Base-by-base conservation (phyloP, 306 rosid genomes). In the Cicer yamashitae region DNA sequence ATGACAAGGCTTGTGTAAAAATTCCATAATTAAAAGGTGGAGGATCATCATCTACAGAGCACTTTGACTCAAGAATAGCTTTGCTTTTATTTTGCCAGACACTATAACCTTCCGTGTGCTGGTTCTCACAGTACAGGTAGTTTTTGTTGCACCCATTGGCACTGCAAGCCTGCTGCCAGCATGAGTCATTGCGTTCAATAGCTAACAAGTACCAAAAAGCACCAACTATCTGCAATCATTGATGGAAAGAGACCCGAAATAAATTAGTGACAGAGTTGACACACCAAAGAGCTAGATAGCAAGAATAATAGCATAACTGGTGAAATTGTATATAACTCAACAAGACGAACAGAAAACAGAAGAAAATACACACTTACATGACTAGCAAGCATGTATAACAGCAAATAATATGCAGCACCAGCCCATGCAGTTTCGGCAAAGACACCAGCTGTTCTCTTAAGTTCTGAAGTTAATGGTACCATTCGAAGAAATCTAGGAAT, bases 371-470 rank as follows among this genome's bases (percentile, higher is more conserved):
- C 59, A 84, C 97, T 94, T 79, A 94, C 99, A 86, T 96, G 99
- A 79, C 99, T 96, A 61, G 98, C 98, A 25, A 92, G 98, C 98
- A 96, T 92, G 86, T 87, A 96, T 54, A 96, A 81, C 75, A 96
- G 87, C 91, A 96, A 77, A 78, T 96, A 96, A 88, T 83, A 90
- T 41, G 92, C 99, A 77, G 99, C 99, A 77, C 99, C 99, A 30
- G 97, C 98, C 99, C 99, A 92, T 67, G 99, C 98, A 63, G 99
- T 96, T 90, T 96, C 98, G 25, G 98, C 99, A 83, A 96, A 89
- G 72, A 84, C 97, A 51, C 99, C 99, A 1, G 96, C 89, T 80
- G 99, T 96, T 88, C 99, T 88, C 87, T 92, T 92, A 71, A 92
- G 90, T 73, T 96, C 99, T 61, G 98, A 96, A 74, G 96, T 87